Percentiles rank a stretch among this genome's conserved stretches.
Conservation (phyloP, 2,329 filamentous ascomycete species). For the Colletotrichum eremochloae region DNA sequence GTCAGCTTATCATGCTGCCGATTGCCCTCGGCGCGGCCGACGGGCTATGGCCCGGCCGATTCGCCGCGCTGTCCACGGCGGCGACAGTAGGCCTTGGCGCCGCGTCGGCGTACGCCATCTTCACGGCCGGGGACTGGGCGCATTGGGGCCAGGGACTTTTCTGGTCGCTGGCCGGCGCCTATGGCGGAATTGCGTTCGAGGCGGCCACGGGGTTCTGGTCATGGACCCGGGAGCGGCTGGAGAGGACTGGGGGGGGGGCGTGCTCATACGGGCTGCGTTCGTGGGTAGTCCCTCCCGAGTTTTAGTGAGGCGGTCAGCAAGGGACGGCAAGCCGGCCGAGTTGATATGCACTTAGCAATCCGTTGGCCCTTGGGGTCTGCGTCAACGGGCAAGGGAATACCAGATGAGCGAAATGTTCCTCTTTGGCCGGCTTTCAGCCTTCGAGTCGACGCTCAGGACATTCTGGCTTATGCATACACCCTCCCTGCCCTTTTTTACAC, state of each 20-base stretch:
- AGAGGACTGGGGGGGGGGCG: not conserved
- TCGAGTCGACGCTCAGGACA: not conserved
- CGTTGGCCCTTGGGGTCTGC: not conserved
- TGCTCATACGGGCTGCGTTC: not conserved
- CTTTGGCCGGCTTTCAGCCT: not conserved
- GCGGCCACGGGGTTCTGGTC: not conserved
- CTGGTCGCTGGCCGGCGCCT: not conserved
- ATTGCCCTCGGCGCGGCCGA: not conserved
- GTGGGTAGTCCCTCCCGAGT: not conserved
- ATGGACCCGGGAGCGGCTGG: not conserved
- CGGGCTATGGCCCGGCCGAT: not conserved
- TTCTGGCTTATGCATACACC: not conserved
- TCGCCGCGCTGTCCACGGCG: not conserved
- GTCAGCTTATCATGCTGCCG: not conserved
- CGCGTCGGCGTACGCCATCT: not conserved
- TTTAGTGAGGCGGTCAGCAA: not conserved
- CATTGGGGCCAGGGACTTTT: not conserved
- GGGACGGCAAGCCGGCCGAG: not conserved
- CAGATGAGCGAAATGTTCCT: not conserved
- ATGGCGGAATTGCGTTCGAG: not conserved
- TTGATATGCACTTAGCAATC: not conserved
- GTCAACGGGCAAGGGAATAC: not conserved
- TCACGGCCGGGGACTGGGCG: not conserved
- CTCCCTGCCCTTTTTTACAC: not conserved
- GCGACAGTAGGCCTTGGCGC: not conserved